Percentiles rank a stretch among this genome's conserved stretches.
These are phyloP conservation scores for Cyberlindnera subsufficiens DNA, from an alignment of 805 yeast genomes.

Conservation along the genomic window DNA sequence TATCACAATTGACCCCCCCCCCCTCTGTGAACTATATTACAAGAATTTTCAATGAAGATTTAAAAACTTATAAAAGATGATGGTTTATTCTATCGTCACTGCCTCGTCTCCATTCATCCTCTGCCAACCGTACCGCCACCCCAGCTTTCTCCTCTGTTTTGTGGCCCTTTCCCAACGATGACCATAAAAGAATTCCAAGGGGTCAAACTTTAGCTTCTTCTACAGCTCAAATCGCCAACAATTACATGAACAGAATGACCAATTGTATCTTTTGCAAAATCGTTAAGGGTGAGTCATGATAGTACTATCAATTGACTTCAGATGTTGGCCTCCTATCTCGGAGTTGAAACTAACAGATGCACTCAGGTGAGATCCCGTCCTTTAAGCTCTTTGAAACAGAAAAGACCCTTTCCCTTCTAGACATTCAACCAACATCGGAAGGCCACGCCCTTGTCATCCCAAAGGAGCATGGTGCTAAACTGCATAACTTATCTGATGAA, in stretches of 20 bases:
- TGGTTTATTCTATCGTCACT: too few relatives aligned
- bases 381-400: constrained; percentile 87
- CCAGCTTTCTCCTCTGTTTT: too few relatives aligned
- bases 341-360: neutral
- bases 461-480: constrained; percentile 86
- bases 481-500: constrained; percentile 92
- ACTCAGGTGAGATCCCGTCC: constrained; percentile 84
- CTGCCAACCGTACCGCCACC: too few relatives aligned
- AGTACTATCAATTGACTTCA: neutral
- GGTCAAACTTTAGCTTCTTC: too few relatives aligned
- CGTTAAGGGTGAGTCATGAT: constrained; percentile 56
- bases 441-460: constrained; percentile 92
- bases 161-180: too few relatives aligned
- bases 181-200: too few relatives aligned
- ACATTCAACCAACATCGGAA: constrained; percentile 85
- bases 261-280: constrained; percentile 91
- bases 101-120: too few relatives aligned
- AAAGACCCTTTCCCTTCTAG: constrained; percentile 76
- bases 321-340: neutral
- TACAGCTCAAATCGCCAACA: too few relatives aligned
- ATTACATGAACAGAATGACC: constrained; percentile 18
- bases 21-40: too few relatives aligned
- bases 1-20: too few relatives aligned
- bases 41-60: too few relatives aligned
- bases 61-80: too few relatives aligned